phyloP scores from a whole-genome alignment of 2,329 filamentous ascomycete species.

The Dothideomycetidae sp. region DNA sequence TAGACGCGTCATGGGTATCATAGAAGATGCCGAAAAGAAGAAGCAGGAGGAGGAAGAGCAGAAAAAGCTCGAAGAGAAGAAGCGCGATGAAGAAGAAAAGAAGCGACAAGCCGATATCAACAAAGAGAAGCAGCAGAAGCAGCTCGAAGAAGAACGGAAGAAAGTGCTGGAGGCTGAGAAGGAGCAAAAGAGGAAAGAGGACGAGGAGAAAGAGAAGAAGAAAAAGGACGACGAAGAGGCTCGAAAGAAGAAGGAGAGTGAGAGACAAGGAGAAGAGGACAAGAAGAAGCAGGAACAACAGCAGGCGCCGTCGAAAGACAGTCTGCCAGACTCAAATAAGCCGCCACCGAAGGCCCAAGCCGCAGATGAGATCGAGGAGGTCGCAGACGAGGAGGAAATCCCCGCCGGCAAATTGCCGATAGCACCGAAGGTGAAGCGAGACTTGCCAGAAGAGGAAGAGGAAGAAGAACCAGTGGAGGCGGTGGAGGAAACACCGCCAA shows the following conservation, averaged over 20 bases:
- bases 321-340: too few relatives aligned
- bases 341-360: too few relatives aligned
- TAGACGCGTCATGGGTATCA: not conserved
- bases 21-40: not conserved
- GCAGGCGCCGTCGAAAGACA: too few relatives aligned
- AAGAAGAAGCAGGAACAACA: not conserved
- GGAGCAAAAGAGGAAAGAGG: not conserved
- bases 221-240: not conserved
- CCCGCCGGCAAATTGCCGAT: too few relatives aligned
- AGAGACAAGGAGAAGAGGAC: not conserved
- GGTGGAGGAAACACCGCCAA: too few relatives aligned
- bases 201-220: not conserved
- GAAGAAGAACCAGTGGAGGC: not conserved
- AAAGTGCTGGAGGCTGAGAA: not conserved
- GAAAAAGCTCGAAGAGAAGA: not conserved
- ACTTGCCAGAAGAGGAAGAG: constrained; percentile 1
- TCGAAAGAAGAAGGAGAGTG: not conserved
- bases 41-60: constrained; percentile 1
- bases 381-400: not conserved
- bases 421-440: constrained; percentile 4
- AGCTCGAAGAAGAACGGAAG: not conserved
- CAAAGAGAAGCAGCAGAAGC: not conserved
- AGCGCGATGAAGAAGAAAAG: not conserved
- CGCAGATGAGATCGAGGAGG: not conserved
- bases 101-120: not conserved